These are phyloP conservation scores for Cryptomeria japonica DNA, from an alignment of 75 land plant genomes.

Conservation along the genomic window DNA sequence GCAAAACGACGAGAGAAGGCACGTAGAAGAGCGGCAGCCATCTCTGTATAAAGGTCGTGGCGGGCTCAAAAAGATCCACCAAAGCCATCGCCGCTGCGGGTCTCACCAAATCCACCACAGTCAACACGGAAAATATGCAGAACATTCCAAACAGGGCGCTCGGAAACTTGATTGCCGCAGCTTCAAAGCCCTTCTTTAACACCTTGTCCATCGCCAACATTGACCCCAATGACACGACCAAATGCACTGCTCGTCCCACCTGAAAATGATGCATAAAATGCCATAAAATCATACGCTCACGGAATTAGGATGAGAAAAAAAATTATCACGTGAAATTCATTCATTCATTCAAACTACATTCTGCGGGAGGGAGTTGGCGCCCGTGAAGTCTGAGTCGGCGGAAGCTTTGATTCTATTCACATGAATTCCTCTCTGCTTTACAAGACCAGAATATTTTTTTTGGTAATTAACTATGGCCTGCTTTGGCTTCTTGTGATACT, in stretches of 20 bases:
- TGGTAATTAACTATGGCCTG: neutral
- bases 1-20: slow-evolving; percentile 92
- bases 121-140: slow-evolving; percentile 69
- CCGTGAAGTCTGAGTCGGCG: neutral
- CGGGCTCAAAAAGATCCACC: slow-evolving; percentile 84
- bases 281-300: neutral
- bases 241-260: slow-evolving; percentile 64
- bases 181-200: slow-evolving; percentile 62
- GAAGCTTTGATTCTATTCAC: neutral
- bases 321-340: neutral
- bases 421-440: neutral
- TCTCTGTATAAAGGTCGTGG: slow-evolving; percentile 85
- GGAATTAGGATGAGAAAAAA: neutral
- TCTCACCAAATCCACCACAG: slow-evolving; percentile 44
- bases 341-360: neutral
- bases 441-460: neutral
- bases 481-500: neutral
- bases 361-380: neutral
- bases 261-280: slow-evolving; percentile 18
- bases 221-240: slow-evolving; percentile 73
- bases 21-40: slow-evolving; percentile 98
- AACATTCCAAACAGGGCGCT: slow-evolving; percentile 99
- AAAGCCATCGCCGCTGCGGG: slow-evolving; percentile 54
- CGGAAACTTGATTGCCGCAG: slow-evolving; percentile 84
- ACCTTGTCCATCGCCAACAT: slow-evolving; percentile 79